Base-by-base conservation (phyloP, 768 basidiomycete genomes). In the Pholiota molesta region DNA sequence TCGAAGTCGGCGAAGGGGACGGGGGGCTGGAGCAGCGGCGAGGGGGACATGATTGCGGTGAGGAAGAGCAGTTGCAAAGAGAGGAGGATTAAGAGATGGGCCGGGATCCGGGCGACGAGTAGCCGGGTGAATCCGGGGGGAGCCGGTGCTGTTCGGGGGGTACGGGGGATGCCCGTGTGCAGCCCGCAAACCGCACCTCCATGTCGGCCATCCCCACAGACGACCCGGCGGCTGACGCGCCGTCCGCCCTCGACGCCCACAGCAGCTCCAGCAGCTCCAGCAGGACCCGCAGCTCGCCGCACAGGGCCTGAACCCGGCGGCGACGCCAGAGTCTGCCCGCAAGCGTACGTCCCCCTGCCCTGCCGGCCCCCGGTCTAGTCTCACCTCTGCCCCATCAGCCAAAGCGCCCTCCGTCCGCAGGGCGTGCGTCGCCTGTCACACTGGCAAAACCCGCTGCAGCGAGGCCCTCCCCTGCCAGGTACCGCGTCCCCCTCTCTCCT, bases 401-500 rank as follows among this genome's bases (percentile, higher is more conserved):
- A 92, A 93, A 75, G 89, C 88, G 47, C 90, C 91, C 33, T 92
- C 90, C 47, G 91, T 92, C 58, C 85, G 91, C 65, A 82, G 91
- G 64, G 91, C 91, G 0, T 93, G 91, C 65, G 83, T 86, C 40
- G 88, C 91, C 14, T 93, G 91, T 75, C 91, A 93, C 74, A 79
- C 89, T 55, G 91, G 91, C 55, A 93, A 93, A 77, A 93, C 91
- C 13, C 79, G 91, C 67, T 93, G 91, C 68, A 91, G 89, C 67
- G 91, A 93, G 75, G 86, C 86, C 35, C 81, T 93, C 19, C 91
- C 91, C 8, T 93, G 91, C 75, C 91, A 92, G 85, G 90, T 89
- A 37, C 65, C 35, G 70, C 64, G 13, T 56, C 47, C 39, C 14
- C n/a, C 17, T 45, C 45, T 59, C 55, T 11, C 57, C 51, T 2